Evolutionary conservation across 495 filamentous ascomycete species (phyloP).

Genomic region (Eremomyces bilateralis): DNA sequence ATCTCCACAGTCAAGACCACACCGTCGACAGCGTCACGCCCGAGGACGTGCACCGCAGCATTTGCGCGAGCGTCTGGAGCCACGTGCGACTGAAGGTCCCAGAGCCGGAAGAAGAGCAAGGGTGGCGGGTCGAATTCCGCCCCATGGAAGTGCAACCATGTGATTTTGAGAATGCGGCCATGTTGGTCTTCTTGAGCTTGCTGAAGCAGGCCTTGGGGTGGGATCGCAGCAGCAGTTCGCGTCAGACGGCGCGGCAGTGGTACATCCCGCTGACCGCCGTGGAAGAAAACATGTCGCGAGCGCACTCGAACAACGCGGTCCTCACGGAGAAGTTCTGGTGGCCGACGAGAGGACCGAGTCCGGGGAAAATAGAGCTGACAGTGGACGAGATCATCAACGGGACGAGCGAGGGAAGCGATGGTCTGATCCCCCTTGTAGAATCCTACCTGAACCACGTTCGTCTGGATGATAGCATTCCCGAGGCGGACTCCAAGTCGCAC

Average conservation of each 20-base stretch:
- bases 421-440: slow-evolving; percentile 1
- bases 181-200: slow-evolving; percentile 1
- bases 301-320: not conserved
- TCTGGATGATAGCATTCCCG: not conserved
- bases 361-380: not conserved
- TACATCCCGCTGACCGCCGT: slow-evolving; percentile 1
- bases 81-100: slow-evolving; percentile 1
- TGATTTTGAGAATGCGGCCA: slow-evolving; percentile 4
- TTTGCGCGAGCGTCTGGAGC: not conserved
- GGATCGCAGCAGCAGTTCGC: no score
- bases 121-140: slow-evolving; percentile 2
- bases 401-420: not conserved
- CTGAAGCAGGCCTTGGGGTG: not conserved
- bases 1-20: not conserved
- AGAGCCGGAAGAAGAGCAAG: not conserved
- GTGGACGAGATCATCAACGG: slow-evolving; percentile 3
- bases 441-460: not conserved
- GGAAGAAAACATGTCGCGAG: slow-evolving; percentile 1
- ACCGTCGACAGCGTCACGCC: not conserved
- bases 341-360: not conserved
- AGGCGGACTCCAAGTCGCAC: not conserved
- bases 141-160: slow-evolving; percentile 2
- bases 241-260: no score
- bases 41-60: slow-evolving; percentile 1
- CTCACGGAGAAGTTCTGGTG: slow-evolving; percentile 1